Conservation (phyloP, 257 asterid species). For the Lycium barbarum region DNA sequence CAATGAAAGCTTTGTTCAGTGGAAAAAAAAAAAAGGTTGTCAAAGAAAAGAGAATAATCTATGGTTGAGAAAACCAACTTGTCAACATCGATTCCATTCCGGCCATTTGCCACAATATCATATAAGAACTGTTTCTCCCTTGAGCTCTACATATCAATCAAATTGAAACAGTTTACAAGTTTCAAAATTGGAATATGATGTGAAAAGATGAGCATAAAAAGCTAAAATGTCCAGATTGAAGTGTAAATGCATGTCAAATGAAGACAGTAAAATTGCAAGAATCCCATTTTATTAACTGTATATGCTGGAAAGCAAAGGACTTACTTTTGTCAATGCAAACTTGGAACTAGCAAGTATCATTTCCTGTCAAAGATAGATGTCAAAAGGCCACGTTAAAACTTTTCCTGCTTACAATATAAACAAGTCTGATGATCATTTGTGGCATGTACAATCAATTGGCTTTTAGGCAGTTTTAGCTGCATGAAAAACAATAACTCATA, state of each 20-base stretch:
- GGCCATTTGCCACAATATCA: conserved; percentile 98
- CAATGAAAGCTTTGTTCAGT: conserved; percentile 3
- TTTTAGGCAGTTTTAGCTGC: conserved; percentile 23
- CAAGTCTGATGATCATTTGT: background rate
- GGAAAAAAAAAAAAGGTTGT: background rate
- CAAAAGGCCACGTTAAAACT: background rate
- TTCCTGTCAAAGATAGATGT: conserved; percentile 58
- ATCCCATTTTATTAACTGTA: background rate
- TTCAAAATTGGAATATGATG: conserved; percentile 27
- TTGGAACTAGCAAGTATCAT: conserved; percentile 88
- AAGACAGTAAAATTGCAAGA: conserved; percentile 14
- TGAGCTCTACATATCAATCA: conserved; percentile 56
- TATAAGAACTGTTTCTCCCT: conserved; percentile 81
- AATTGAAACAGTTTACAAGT: conserved; percentile 8
- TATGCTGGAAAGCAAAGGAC: conserved; percentile 33
- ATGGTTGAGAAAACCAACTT: conserved; percentile 64
- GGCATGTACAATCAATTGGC: conserved; percentile 4
- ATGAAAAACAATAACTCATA: background rate
- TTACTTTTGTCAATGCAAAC: conserved; percentile 55
- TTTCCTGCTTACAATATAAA: conserved; percentile 26
- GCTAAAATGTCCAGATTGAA: conserved; percentile 29
- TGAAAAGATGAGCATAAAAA: conserved; percentile 31
- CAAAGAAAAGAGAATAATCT: conserved; percentile 28
- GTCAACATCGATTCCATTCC: conserved; percentile 97
- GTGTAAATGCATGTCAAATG: background rate